phyloP scores from a whole-genome alignment of 345 rosid species.

The Populus ilicifolia region DNA sequence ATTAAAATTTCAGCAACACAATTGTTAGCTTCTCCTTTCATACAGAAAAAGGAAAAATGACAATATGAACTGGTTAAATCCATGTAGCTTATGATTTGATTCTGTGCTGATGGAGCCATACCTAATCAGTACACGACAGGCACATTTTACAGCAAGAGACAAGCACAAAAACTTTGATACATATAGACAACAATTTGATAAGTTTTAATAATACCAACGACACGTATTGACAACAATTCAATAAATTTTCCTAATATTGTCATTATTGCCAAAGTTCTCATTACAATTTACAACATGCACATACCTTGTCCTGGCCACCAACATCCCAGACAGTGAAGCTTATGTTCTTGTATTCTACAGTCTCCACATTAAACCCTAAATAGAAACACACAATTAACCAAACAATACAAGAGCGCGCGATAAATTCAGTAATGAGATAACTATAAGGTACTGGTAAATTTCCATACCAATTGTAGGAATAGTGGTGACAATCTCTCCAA shows the following conservation, averaged over 20 bases:
- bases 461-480: slow-evolving; percentile 19
- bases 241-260: background rate
- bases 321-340: slow-evolving; percentile 25
- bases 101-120: background rate
- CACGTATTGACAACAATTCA: no score
- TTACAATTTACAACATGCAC: background rate
- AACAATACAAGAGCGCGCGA: background rate
- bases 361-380: slow-evolving; percentile 22
- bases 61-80: background rate
- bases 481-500: slow-evolving; percentile 23
- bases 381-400: background rate
- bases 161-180: background rate
- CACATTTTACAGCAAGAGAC: background rate
- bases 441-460: background rate
- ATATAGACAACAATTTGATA: background rate
- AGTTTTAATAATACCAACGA: background rate
- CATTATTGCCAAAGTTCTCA: background rate
- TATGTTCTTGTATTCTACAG: slow-evolving; percentile 22
- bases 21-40: slow-evolving; percentile 22
- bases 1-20: slow-evolving; percentile 21
- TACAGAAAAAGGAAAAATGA: slow-evolving; percentile 10
- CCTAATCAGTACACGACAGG: slow-evolving; percentile 16
- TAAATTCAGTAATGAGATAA: background rate
- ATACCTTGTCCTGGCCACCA: slow-evolving; percentile 24
- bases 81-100: slow-evolving; percentile 11